Conservation (phyloP, 108 stramenopile species). For the Discostella stelligeroides region DNA sequence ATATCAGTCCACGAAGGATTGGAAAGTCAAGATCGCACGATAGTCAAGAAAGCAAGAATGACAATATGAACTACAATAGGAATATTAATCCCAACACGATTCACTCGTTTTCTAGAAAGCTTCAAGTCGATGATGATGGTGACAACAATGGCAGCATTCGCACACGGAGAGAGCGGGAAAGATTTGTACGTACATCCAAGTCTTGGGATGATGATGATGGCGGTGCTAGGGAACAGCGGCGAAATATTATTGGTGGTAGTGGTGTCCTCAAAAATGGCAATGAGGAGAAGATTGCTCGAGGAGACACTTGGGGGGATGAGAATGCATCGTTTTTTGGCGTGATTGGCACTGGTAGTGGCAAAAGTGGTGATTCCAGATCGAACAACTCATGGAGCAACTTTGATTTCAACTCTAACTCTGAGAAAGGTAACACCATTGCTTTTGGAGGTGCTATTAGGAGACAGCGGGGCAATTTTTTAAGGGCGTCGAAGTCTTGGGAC, state of each 20-base stretch:
- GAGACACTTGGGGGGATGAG: too few relatives aligned
- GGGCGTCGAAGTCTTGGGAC: conserved; percentile 8
- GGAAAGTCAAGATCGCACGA: conserved; percentile 21
- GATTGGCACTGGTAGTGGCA: too few relatives aligned
- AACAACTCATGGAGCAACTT: too few relatives aligned
- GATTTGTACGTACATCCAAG: conserved; percentile 21
- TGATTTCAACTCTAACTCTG: too few relatives aligned
- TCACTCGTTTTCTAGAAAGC: too few relatives aligned
- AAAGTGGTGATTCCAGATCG: neutral
- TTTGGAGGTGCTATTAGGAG: neutral
- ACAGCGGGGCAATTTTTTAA: neutral
- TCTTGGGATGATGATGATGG: conserved; percentile 30
- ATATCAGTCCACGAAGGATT: conserved; percentile 18
- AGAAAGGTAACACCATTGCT: too few relatives aligned
- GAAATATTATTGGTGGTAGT: neutral
- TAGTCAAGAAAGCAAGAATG: too few relatives aligned
- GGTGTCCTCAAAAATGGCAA: too few relatives aligned
- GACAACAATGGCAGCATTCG: neutral
- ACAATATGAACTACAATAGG: conserved; percentile 1
- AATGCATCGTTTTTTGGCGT: too few relatives aligned
- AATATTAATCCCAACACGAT: neutral
- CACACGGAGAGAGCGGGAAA: neutral
- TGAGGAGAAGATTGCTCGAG: neutral
- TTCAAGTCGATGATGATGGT: conserved; percentile 1
- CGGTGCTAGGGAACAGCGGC: neutral